A percentile compares a stretch with the other conserved stretches of the same genome.
Evolutionary conservation across 805 yeast species (phyloP).

Genomic region (Isabelozyma gotoi): DNA sequence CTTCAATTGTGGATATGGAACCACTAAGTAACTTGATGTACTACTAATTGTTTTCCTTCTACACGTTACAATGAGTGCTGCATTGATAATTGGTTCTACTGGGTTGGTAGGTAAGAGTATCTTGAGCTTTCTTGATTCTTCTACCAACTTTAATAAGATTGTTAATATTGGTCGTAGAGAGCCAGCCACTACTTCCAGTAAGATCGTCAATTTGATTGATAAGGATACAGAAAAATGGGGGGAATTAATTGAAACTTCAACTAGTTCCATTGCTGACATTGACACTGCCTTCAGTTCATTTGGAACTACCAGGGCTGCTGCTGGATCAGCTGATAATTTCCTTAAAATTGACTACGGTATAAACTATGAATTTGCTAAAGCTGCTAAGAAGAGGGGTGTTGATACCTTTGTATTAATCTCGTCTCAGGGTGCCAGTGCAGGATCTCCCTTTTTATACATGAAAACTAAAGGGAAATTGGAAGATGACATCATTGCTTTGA

Average conservation of each 20-base stretch:
- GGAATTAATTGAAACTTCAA: constrained; percentile 24
- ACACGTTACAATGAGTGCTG: constrained; percentile 10
- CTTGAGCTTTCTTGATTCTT: constrained; percentile 42
- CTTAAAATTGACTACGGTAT: constrained; percentile 72
- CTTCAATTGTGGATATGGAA: too few relatives aligned
- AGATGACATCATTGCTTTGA: constrained; percentile 57
- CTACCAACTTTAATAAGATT: constrained; percentile 37
- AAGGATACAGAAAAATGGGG: constrained; percentile 54
- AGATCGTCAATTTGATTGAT: constrained; percentile 41
- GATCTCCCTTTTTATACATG: constrained; percentile 60
- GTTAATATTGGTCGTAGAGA: constrained; percentile 54
- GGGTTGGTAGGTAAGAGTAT: constrained; percentile 72
- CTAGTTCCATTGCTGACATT: constrained; percentile 23
- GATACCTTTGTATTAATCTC: constrained; percentile 68
- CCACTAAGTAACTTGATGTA: too few relatives aligned
- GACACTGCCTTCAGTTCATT: constrained; percentile 60
- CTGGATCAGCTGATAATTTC: constrained; percentile 73
- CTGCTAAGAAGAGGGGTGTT: constrained; percentile 70
- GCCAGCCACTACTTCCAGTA: constrained; percentile 27
- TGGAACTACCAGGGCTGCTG: constrained; percentile 73
- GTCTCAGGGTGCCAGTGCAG: constrained; percentile 58
- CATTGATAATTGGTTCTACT: constrained; percentile 62
- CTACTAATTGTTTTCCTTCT: background rate
- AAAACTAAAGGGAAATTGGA: constrained; percentile 77
- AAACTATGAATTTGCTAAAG: constrained; percentile 65